Percentiles rank a stretch among this genome's conserved stretches.
Evolutionary conservation across 2,329 filamentous ascomycete genomes (phyloP).

Genomic region (Penicillium sp.): DNA sequence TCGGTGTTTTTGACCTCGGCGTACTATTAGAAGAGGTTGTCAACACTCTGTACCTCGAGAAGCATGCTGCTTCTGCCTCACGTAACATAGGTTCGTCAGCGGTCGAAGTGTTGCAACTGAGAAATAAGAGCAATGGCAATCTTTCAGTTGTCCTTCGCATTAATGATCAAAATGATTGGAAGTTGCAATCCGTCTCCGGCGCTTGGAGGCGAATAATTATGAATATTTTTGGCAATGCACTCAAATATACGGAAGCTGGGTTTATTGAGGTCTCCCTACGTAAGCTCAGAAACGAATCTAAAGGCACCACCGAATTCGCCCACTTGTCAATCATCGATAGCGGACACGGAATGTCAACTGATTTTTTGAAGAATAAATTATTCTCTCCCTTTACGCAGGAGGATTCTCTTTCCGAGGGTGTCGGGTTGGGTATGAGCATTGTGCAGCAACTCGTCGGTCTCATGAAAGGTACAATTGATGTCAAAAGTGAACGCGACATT

Average conservation of each 20-base stretch:
- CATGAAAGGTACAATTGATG: conserved; percentile 54
- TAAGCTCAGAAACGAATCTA: conserved; percentile 11
- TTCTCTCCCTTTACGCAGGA: conserved; percentile 64
- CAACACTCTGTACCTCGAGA: conserved; percentile 26
- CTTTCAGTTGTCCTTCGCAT: conserved; percentile 27
- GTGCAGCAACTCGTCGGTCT: conserved; percentile 56
- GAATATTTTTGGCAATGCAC: conserved; percentile 20
- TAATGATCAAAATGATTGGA: conserved; percentile 28
- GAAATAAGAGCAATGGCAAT: conserved; percentile 5
- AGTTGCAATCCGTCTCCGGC: conserved; percentile 25
- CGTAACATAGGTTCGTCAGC: conserved; percentile 11
- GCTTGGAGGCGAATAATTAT: conserved; percentile 34
- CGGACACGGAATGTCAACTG: conserved; percentile 58
- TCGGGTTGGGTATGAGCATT: conserved; percentile 61
- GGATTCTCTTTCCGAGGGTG: conserved; percentile 54
- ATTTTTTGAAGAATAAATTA: conserved; percentile 55
- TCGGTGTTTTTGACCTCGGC: conserved; percentile 30
- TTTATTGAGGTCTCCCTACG: conserved; percentile 29
- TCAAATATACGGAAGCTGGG: conserved; percentile 16
- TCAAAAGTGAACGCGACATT: conserved; percentile 40
- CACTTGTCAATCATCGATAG: conserved; percentile 55
- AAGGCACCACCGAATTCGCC: conserved; percentile 17
- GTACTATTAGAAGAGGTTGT: conserved; percentile 28
- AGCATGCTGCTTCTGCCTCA: conserved; percentile 15
- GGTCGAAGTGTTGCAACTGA: conserved; percentile 2